Percentiles rank a stretch among this genome's conserved stretches.
Conservation (phyloP, 257 asterid species). For the Marsdenia floribunda region DNA sequence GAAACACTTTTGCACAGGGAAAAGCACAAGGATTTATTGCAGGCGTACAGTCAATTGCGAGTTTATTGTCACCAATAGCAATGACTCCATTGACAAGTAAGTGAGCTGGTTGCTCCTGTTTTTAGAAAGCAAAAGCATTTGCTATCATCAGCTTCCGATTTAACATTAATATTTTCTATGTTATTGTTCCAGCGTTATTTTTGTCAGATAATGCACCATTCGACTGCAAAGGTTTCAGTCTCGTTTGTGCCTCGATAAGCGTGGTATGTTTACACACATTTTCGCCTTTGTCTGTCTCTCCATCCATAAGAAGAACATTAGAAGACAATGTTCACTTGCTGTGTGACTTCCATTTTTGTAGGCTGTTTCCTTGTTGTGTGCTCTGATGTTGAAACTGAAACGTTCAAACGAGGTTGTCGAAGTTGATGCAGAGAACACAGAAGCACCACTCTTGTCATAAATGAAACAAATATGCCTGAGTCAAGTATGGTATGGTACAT, state of each 20-base stretch:
- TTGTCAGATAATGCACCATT: conserved; percentile 81
- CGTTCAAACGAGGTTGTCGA: conserved; percentile 29
- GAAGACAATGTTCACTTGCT: no score
- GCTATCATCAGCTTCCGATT: not conserved
- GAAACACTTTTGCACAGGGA: conserved; percentile 40
- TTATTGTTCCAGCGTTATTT: conserved; percentile 66
- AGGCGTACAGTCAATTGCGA: conserved; percentile 71
- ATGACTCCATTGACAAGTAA: conserved; percentile 92
- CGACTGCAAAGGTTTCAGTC: conserved; percentile 90
- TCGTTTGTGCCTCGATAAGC: conserved; percentile 70
- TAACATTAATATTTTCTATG: conserved; percentile 8
- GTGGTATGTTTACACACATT: conserved; percentile 38
- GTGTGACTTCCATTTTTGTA: conserved; percentile 15
- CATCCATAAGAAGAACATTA: not conserved
- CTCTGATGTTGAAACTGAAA: conserved; percentile 52
- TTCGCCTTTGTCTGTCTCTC: not conserved
- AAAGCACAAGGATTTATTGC: conserved; percentile 89
- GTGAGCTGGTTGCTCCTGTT: conserved; percentile 14
- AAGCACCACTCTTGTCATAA: conserved; percentile 65
- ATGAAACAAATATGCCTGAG: not conserved
- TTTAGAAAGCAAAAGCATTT: not conserved
- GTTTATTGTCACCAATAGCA: conserved; percentile 79
- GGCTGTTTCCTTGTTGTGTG: conserved; percentile 57
- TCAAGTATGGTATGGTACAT: no score
- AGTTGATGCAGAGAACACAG: conserved; percentile 39